Percentiles rank a stretch among this genome's conserved stretches.
Conservation (phyloP, 2,329 filamentous ascomycete genomes). For the Torrubiellomyces zombiae region DNA sequence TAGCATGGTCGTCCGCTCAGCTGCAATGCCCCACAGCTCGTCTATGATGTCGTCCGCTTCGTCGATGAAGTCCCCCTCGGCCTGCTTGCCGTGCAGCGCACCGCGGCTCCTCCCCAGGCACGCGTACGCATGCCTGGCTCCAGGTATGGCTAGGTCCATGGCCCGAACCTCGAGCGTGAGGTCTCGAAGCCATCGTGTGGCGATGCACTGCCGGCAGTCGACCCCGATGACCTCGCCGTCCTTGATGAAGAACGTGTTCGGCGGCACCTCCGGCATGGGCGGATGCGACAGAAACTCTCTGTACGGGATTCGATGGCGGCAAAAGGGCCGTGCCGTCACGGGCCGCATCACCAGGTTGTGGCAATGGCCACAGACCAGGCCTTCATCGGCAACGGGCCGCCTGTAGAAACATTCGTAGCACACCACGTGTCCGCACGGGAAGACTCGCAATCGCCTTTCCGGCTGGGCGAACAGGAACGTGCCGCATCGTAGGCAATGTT, state of each 20-base stretch:
- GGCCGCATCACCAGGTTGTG: no score
- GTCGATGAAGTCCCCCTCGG: no score
- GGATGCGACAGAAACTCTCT: no score
- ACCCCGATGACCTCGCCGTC: background rate
- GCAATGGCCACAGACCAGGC: background rate
- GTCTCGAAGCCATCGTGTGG: background rate
- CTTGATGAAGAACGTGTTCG: background rate
- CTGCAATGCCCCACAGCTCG: no score
- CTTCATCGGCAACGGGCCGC: background rate
- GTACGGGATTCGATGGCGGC: no score
- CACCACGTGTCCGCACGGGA: constrained; percentile 1
- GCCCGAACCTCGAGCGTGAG: background rate
- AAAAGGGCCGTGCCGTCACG: background rate
- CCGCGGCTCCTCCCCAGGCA: background rate
- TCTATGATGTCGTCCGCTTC: no score
- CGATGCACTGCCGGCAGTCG: background rate
- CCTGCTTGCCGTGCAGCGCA: constrained; percentile 1
- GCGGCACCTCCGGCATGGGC: no score
- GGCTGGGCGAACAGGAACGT: no score
- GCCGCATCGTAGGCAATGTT: no score
- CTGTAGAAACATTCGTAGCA: background rate
- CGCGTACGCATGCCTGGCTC: background rate
- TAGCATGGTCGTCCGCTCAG: no score
- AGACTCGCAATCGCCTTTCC: no score
- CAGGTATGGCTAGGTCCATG: background rate